Percentiles rank a stretch among this genome's conserved stretches.
phyloP scores from a whole-genome alignment of 2,329 filamentous ascomycete genomes.

The Fusarium sp. region DNA sequence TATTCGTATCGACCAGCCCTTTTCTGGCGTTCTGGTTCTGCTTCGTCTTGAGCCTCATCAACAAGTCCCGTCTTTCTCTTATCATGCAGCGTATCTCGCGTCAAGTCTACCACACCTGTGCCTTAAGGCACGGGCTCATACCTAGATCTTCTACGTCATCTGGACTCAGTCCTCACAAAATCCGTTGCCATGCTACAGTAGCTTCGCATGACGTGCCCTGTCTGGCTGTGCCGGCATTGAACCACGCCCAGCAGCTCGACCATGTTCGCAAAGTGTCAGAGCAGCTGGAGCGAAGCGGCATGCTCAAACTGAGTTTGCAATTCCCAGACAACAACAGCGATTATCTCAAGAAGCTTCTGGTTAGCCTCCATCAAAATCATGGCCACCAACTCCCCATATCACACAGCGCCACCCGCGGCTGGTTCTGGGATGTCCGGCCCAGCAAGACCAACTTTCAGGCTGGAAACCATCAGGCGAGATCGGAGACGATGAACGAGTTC shows the following conservation, averaged over 20 bases:
- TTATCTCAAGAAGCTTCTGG: conserved; percentile 55
- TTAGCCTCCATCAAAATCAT: conserved; percentile 52
- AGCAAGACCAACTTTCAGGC: conserved; percentile 49
- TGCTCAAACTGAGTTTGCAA: conserved; percentile 55
- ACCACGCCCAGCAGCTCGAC: conserved; percentile 22
- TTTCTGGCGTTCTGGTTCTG: no score
- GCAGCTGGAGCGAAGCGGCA: conserved; percentile 45
- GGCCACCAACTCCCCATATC: conserved; percentile 57
- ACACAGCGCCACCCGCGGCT: conserved; percentile 59
- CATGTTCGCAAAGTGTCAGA: conserved; percentile 38
- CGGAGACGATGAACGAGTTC: conserved; percentile 60
- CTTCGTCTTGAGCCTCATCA: no score
- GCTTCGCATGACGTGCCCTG: conserved; percentile 17
- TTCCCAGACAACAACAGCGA: conserved; percentile 53
- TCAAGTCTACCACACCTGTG: background rate
- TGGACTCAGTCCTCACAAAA: background rate
- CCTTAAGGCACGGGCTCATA: background rate
- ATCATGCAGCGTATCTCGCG: conserved; percentile 17
- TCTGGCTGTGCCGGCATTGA: conserved; percentile 31
- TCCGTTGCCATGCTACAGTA: conserved; percentile 13
- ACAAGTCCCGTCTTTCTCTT: background rate
- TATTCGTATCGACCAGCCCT: background rate
- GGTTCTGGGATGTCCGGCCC: conserved; percentile 63
- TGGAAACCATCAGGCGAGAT: conserved; percentile 54
- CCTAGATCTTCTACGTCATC: background rate